phyloP scores from a whole-genome alignment of 768 basidiomycete genomes.

The Hebeloma cylindrosporum region DNA sequence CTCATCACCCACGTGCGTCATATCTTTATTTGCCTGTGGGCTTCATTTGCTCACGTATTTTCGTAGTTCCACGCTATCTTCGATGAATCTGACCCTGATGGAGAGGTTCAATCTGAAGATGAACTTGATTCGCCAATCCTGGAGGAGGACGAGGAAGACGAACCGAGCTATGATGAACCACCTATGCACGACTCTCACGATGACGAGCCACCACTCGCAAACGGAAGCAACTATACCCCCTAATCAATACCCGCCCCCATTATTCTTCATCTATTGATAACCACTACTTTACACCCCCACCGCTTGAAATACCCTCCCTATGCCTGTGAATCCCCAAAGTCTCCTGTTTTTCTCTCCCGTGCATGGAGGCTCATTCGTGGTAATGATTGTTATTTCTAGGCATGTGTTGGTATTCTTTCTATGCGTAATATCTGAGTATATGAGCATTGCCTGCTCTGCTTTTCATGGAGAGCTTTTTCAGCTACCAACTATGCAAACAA shows the following conservation, averaged over 20 bases:
- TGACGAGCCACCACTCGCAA: constrained; percentile 16
- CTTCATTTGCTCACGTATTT: constrained; percentile 8
- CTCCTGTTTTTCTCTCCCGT: constrained; percentile 7
- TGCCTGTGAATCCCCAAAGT: constrained; percentile 9
- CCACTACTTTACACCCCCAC: constrained; percentile 8
- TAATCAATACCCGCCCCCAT: constrained; percentile 27
- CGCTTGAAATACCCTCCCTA: constrained; percentile 4
- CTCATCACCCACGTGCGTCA: constrained; percentile 71
- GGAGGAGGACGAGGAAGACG: constrained; percentile 66
- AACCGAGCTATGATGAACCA: constrained; percentile 20
- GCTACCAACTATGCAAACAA: too few species aligned
- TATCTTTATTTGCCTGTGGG: neutral
- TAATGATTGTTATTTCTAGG: constrained; percentile 13
- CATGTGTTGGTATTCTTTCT: neutral
- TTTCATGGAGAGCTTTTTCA: too few species aligned
- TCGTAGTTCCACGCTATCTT: constrained; percentile 67
- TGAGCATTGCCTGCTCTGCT: too few species aligned
- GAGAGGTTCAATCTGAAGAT: constrained; percentile 54
- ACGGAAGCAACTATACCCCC: constrained; percentile 26
- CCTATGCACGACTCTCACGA: constrained; percentile 23
- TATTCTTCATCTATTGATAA: constrained; percentile 22
- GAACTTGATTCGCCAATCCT: constrained; percentile 65
- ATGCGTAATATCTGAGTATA: neutral
- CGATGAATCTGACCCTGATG: constrained; percentile 65
- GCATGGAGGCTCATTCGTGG: constrained; percentile 17